A percentile compares a stretch with the other conserved stretches of the same genome.
phyloP scores from a whole-genome alignment of 2,329 filamentous ascomycete species.

The Amauroascus niger region DNA sequence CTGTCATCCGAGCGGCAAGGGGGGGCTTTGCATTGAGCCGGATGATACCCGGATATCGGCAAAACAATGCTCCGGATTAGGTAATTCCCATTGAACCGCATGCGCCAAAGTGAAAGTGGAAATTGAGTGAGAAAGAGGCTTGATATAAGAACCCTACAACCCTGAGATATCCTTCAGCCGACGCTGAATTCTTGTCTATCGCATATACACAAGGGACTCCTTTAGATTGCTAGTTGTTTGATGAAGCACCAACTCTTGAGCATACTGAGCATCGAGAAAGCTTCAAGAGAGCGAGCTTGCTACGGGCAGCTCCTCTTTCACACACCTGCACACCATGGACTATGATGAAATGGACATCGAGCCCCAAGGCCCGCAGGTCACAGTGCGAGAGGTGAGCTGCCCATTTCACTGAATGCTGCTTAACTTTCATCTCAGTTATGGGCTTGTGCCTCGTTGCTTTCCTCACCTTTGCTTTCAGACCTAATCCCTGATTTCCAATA shows the following conservation, averaged over 20 bases:
- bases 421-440: not conserved
- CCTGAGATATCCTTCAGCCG: not conserved
- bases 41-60: not conserved
- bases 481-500: not conserved
- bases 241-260: not conserved
- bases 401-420: too few species aligned
- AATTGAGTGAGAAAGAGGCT: not conserved
- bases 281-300: constrained; percentile 4
- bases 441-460: too few species aligned
- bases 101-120: not conserved
- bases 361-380: constrained; percentile 40
- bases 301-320: constrained; percentile 6
- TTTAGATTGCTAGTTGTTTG: not conserved
- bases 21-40: not conserved
- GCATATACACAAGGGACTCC: not conserved
- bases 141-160: not conserved
- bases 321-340: constrained; percentile 28
- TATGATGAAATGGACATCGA: constrained; percentile 40
- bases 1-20: not conserved
- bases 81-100: not conserved
- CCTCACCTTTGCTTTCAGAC: not conserved
- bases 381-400: constrained; percentile 36
- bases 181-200: not conserved
- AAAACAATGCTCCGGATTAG: not conserved
- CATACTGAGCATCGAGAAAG: not conserved